These are phyloP conservation scores for Starmerella davenportii DNA, from an alignment of 805 yeast genomes.

Conservation along the genomic window DNA sequence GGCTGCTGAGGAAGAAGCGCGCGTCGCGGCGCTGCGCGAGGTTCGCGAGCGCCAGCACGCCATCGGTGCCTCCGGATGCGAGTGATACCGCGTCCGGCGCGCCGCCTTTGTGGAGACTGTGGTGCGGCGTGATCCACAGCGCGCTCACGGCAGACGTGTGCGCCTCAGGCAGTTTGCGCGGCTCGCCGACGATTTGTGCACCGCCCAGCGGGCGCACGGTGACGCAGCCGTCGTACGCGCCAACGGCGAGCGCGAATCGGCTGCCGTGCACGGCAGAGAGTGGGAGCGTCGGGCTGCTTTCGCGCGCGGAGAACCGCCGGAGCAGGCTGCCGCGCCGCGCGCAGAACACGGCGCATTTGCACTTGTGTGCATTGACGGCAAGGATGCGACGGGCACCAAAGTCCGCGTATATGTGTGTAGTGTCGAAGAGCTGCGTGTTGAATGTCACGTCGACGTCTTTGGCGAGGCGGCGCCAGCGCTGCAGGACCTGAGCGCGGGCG, in stretches of 20 bases:
- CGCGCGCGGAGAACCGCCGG: slow-evolving; percentile 16
- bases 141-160: slow-evolving; percentile 16
- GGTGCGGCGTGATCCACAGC: slow-evolving; percentile 16
- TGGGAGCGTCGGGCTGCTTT: slow-evolving; percentile 6
- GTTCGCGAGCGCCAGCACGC: slow-evolving; percentile 5
- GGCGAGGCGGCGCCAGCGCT: slow-evolving; percentile 18
- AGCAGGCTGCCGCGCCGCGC: slow-evolving; percentile 20
- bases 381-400: slow-evolving; percentile 13
- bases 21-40: slow-evolving; percentile 1
- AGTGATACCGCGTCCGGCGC: slow-evolving; percentile 2
- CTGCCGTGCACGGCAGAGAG: slow-evolving; percentile 16
- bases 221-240: slow-evolving; percentile 17
- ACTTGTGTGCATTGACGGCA: slow-evolving; percentile 15
- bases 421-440: slow-evolving; percentile 12
- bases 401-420: slow-evolving; percentile 16
- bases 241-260: slow-evolving; percentile 20
- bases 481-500: slow-evolving; percentile 15
- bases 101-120: slow-evolving; percentile 2
- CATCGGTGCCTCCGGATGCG: slow-evolving; percentile 13
- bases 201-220: background rate
- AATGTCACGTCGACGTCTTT: slow-evolving; percentile 16
- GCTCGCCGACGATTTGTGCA: slow-evolving; percentile 11
- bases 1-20: background rate
- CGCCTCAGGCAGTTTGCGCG: slow-evolving; percentile 9
- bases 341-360: slow-evolving; percentile 19